Conservation (phyloP, 2,329 filamentous ascomycete genomes). For the Apiospora phragmitis region DNA sequence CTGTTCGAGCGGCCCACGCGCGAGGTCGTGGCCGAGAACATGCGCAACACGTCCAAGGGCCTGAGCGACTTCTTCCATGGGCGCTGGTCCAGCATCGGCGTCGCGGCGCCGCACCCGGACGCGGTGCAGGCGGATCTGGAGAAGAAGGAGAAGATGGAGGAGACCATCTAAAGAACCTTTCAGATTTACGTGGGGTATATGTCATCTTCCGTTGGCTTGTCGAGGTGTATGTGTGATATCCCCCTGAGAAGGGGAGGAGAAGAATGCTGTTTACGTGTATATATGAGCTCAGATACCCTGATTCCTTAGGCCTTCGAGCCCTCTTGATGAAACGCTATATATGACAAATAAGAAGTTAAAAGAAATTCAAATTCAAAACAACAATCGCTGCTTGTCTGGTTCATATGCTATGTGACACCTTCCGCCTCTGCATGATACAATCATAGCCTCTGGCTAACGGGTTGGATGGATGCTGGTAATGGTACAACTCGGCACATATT, state of each 20-base stretch:
- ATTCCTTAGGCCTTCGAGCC: background rate
- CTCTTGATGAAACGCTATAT: background rate
- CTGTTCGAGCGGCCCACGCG: conserved; percentile 65
- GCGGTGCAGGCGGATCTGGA: background rate
- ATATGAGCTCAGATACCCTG: conserved; percentile 7
- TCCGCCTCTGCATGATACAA: too few relatives aligned
- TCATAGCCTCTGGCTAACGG: too few relatives aligned
- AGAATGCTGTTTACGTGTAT: conserved; percentile 5
- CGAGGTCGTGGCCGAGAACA: conserved; percentile 62
- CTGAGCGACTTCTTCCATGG: conserved; percentile 19
- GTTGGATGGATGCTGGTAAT: too few relatives aligned
- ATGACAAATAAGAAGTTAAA: background rate
- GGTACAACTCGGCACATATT: too few relatives aligned
- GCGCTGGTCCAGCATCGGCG: conserved; percentile 13
- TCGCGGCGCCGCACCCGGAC: background rate
- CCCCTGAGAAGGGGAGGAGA: background rate
- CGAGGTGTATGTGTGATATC: background rate
- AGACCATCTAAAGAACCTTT: background rate
- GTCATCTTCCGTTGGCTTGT: too few relatives aligned
- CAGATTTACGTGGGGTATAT: background rate
- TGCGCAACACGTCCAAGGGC: conserved; percentile 29
- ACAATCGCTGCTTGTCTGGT: background rate
- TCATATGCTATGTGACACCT: background rate
- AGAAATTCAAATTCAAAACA: background rate
- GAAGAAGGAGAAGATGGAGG: background rate